phyloP scores from a whole-genome alignment of 441 rosid species.

The Eruca vesicaria region DNA sequence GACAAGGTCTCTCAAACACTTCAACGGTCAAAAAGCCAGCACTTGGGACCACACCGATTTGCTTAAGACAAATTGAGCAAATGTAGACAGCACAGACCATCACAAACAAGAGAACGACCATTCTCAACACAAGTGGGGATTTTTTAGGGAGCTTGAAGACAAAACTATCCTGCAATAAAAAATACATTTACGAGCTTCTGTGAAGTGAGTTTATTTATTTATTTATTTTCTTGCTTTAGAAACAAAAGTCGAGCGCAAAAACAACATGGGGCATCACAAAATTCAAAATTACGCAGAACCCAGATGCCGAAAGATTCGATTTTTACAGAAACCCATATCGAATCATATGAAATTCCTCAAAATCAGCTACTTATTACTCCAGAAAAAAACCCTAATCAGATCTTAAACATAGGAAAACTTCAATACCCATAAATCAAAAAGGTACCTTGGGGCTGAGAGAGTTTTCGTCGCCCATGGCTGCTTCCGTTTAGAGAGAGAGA shows the following conservation, averaged over 20 bases:
- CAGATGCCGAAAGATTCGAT: constrained; percentile 17
- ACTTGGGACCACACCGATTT: constrained; percentile 46
- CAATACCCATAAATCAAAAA: background rate
- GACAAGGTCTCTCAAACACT: constrained; percentile 59
- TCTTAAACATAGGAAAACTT: constrained; percentile 12
- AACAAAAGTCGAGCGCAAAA: constrained; percentile 16
- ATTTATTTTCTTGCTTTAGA: constrained; percentile 3
- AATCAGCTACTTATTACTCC: constrained; percentile 6
- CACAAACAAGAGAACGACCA: constrained; percentile 60
- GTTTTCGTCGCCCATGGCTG: constrained; percentile 63
- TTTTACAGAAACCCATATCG: constrained; percentile 20
- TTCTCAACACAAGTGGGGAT: constrained; percentile 62
- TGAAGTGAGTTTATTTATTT: background rate
- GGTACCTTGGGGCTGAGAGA: constrained; percentile 55
- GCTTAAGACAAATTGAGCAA: constrained; percentile 64
- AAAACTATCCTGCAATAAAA: constrained; percentile 52
- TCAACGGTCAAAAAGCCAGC: constrained; percentile 44
- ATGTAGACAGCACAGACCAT: constrained; percentile 71
- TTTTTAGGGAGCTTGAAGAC: constrained; percentile 60
- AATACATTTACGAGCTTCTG: background rate
- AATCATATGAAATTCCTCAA: constrained; percentile 18
- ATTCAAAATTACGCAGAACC: constrained; percentile 1
- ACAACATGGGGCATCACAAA: background rate
- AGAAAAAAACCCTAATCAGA: constrained; percentile 24
- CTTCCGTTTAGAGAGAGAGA: constrained; percentile 8